Base-by-base conservation (phyloP, 768 basidiomycete species). In the Calocera viscosa region DNA sequence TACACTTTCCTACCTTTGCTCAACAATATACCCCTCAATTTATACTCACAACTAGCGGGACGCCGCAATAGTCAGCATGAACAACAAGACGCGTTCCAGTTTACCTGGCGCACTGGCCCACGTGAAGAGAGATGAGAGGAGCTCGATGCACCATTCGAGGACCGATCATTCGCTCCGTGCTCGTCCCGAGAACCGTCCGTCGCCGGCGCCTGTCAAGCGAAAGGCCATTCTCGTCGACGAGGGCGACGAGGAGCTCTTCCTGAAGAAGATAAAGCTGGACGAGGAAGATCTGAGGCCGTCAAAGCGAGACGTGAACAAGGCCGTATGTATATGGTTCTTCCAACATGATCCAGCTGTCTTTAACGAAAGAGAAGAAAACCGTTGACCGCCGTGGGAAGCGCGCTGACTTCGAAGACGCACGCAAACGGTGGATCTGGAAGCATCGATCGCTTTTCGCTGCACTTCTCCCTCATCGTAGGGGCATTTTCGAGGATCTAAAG, bases 391-490 rank as follows among this genome's bases (percentile, higher is more conserved):
- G 79, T 60, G 70, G 72, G 43, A 80, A 75, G 66, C 77, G 78
- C 49, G 75, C 76, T 3, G 69, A 70, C 0, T 71, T 80, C 34
- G 82, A 83, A 34, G 73, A 75, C 17, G 78, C 80, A 2, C 74
- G 78, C 35, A 80, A 77, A 47, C 75, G 74, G 26, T 85, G 83
- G 82, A 66, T 84, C 11, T 72, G 77, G 69, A 73, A 74, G 41
- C 79, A 86, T 68, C 75, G 75, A 0, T 70, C 77, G 33, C 72
- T 84, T 14, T 80, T 86, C 68, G 74, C 76, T 64, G 78, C 83
- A 0, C 75, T 86, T 8, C 74, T 85, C 24, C 82, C 82, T 0
- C 64, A 75, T 0, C 74, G 74, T 17, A 78, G 70, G 49, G 70
- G 64, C 7, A 80, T 80, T 67, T 80, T 83, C 40, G 73, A 77